A percentile compares a stretch with the other conserved stretches of the same genome.
These are phyloP conservation scores for Xylaria sp. DNA, from an alignment of 2,329 filamentous ascomycete species.

Conservation along the genomic window DNA sequence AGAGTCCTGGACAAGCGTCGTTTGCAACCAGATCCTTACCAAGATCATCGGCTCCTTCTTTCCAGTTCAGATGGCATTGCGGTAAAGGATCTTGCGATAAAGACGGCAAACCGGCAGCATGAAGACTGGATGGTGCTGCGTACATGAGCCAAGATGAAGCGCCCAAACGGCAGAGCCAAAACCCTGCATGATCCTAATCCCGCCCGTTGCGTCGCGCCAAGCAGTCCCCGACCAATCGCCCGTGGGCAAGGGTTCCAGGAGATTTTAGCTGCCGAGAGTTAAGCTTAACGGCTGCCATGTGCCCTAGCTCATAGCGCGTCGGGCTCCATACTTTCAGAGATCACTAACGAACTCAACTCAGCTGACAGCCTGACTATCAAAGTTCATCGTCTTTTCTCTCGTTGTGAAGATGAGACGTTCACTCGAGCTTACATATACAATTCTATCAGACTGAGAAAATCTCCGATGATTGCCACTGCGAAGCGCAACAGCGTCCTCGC, in stretches of 20 bases:
- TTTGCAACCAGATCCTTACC: background rate
- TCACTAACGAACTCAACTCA: background rate
- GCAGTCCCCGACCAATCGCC: background rate
- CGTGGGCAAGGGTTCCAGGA: background rate
- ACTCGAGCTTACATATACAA: too few species aligned
- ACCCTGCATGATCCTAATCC: background rate
- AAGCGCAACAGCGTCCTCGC: too few species aligned
- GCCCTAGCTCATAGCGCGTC: background rate
- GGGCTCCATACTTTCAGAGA: background rate
- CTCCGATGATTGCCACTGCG: too few species aligned
- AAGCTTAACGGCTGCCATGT: background rate
- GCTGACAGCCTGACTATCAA: background rate
- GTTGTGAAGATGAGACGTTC: too few species aligned
- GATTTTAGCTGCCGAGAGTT: slow-evolving; percentile 12
- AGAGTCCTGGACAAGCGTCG: slow-evolving; percentile 8
- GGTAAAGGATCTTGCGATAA: background rate
- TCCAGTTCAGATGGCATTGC: slow-evolving; percentile 18
- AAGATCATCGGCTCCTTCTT: slow-evolving; percentile 6
- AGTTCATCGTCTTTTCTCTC: background rate
- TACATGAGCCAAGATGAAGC: background rate
- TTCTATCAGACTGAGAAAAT: too few species aligned
- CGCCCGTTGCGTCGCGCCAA: background rate
- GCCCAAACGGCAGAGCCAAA: too few species aligned
- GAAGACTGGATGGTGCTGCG: background rate
- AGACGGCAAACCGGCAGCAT: background rate